These are phyloP conservation scores for Daphne laureola DNA, from an alignment of 441 rosid genomes.

Conservation along the genomic window DNA sequence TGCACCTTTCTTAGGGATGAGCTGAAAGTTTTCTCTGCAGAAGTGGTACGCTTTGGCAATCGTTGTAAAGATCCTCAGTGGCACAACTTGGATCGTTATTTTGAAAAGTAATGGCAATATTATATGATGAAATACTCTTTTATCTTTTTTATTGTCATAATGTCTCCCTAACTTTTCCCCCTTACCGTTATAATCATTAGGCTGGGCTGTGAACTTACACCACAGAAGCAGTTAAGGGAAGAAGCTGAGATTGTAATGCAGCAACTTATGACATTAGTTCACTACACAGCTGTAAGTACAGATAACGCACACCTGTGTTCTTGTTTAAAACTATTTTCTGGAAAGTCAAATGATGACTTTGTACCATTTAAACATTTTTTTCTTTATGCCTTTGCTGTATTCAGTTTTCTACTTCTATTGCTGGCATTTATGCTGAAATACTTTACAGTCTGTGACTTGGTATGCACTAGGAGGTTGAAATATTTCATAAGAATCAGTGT, in stretches of 20 bases:
- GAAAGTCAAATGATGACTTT: too few relatives aligned
- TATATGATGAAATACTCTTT: neutral
- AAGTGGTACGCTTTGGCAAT: constrained; percentile 98
- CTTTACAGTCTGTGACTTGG: too few relatives aligned
- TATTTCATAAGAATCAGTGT: too few relatives aligned
- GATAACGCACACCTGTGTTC: neutral
- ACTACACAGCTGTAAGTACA: constrained; percentile 83
- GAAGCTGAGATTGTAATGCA: constrained; percentile 71
- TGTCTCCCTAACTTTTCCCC: constrained; percentile 11
- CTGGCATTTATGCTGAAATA: too few relatives aligned
- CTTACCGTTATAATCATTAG: constrained; percentile 25
- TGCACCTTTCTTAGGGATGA: constrained; percentile 64
- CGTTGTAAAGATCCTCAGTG: constrained; percentile 99
- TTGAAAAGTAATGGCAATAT: constrained; percentile 65
- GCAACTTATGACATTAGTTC: constrained; percentile 75
- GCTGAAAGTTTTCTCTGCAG: constrained; percentile 78
- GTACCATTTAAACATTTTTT: too few relatives aligned
- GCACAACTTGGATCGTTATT: constrained; percentile 95
- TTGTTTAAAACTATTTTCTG: neutral
- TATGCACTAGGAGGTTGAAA: too few relatives aligned
- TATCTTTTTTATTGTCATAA: neutral
- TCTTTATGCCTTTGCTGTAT: too few relatives aligned
- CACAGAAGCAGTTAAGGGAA: constrained; percentile 71
- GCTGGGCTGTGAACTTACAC: constrained; percentile 66
- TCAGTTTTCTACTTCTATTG: too few relatives aligned